Evolutionary conservation across 345 rosid genomes (phyloP).

Genomic region (Salix purpurea): DNA sequence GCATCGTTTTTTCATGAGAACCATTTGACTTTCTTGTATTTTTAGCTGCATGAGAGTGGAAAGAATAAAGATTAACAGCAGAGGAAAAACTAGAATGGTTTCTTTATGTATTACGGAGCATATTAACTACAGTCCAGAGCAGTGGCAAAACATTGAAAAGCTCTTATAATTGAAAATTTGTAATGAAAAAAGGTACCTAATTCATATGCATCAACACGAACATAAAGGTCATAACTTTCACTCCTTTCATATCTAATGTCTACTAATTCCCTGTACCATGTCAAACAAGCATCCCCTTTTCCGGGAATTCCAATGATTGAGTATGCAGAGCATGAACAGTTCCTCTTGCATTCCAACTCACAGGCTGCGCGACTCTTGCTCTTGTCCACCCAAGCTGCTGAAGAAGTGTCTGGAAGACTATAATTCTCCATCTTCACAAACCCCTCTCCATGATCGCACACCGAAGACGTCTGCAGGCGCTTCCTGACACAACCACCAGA

Average conservation of each 20-base stretch:
- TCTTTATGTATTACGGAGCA: too few relatives aligned
- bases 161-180: too few relatives aligned
- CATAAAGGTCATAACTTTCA: conserved; percentile 1
- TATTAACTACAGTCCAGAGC: too few relatives aligned
- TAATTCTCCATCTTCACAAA: neutral
- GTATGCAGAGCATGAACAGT: conserved; percentile 10
- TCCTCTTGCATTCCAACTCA: neutral
- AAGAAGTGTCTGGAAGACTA: neutral
- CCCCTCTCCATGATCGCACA: neutral
- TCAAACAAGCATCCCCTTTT: conserved; percentile 9
- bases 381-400: neutral
- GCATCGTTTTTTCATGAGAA: too few relatives aligned
- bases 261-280: conserved; percentile 4
- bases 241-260: neutral
- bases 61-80: too few relatives aligned
- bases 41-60: too few relatives aligned
- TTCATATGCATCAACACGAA: conserved; percentile 12
- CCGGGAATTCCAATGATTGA: neutral
- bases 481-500: conserved; percentile 15
- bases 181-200: neutral
- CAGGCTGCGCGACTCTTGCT: neutral
- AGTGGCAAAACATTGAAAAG: too few relatives aligned
- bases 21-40: too few relatives aligned
- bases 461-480: neutral
- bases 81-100: too few relatives aligned